These are phyloP conservation scores for Anthracocystis panici-leucophaei DNA, from an alignment of 1,284 basidiomycete genomes.

Conservation along the genomic window DNA sequence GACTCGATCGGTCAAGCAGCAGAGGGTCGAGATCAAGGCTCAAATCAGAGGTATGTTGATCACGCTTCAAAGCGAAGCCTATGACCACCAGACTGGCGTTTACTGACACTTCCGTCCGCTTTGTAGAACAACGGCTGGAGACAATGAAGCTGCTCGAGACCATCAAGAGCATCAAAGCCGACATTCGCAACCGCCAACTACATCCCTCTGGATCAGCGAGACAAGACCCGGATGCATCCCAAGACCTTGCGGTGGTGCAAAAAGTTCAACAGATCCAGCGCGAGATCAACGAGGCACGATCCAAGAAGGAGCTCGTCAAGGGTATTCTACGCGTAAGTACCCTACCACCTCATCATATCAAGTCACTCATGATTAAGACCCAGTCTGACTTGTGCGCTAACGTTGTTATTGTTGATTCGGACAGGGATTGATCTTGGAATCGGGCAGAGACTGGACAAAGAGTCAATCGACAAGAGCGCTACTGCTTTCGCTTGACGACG, in stretches of 20 bases:
- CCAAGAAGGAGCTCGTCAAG: conserved; percentile 52
- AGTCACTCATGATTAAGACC: neutral
- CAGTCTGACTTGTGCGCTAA: neutral
- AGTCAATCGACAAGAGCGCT: conserved; percentile 27
- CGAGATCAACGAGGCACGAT: conserved; percentile 42
- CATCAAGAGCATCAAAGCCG: conserved; percentile 45
- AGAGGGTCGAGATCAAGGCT: conserved; percentile 29
- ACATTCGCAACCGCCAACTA: conserved; percentile 38
- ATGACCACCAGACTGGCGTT: neutral
- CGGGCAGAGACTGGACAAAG: conserved; percentile 50
- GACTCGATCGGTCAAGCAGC: conserved; percentile 23
- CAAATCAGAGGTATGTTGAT: conserved; percentile 31
- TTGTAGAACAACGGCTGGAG: conserved; percentile 27
- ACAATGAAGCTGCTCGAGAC: conserved; percentile 30
- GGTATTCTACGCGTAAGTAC: conserved; percentile 47
- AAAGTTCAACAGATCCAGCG: conserved; percentile 42
- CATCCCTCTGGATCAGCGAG: conserved; percentile 18
- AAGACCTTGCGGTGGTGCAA: conserved; percentile 28
- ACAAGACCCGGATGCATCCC: conserved; percentile 30
- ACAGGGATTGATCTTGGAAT: conserved; percentile 52
- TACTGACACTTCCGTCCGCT: neutral
- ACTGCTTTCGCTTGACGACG: conserved; percentile 51
- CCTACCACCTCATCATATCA: neutral
- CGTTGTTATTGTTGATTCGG: neutral
- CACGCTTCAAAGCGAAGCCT: neutral